A percentile compares a stretch with the other conserved stretches of the same genome.
Conservation (phyloP, 148 eudicot species). For the Chenopodium quinoa region DNA sequence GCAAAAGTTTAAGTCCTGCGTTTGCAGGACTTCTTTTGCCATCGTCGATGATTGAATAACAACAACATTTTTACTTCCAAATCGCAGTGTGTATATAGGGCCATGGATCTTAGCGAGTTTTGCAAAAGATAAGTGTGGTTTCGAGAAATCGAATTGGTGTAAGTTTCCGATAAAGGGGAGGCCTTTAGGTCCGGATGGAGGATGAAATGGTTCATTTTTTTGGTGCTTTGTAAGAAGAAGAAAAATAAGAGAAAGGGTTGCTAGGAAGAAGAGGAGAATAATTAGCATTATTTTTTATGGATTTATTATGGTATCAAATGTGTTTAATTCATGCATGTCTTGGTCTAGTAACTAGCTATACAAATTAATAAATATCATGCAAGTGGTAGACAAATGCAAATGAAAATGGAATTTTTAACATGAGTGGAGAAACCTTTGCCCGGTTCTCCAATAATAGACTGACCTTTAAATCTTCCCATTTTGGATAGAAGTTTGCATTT, state of each 20-base stretch:
- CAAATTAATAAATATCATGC: too few species aligned
- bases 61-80: not conserved
- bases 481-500: too few species aligned
- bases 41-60: conserved; percentile 27
- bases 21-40: conserved; percentile 31
- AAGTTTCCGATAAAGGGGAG: conserved; percentile 20
- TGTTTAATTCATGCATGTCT: too few species aligned
- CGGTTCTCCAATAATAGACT: too few species aligned
- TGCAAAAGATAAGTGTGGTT: conserved; percentile 7
- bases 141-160: conserved; percentile 10
- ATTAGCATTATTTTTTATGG: not conserved
- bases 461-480: too few species aligned
- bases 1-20: conserved; percentile 29
- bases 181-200: conserved; percentile 17
- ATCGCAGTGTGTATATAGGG: not conserved
- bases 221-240: not conserved
- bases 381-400: too few species aligned
- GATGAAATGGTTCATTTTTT: not conserved
- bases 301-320: too few species aligned
- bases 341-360: too few species aligned
- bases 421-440: too few species aligned
- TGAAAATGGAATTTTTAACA: too few species aligned
- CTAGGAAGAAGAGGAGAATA: not conserved
- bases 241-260: not conserved
- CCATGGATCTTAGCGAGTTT: conserved; percentile 18